Evolutionary conservation across 2,329 filamentous ascomycete genomes (phyloP).

Genomic region (Aspergillus ruber): DNA sequence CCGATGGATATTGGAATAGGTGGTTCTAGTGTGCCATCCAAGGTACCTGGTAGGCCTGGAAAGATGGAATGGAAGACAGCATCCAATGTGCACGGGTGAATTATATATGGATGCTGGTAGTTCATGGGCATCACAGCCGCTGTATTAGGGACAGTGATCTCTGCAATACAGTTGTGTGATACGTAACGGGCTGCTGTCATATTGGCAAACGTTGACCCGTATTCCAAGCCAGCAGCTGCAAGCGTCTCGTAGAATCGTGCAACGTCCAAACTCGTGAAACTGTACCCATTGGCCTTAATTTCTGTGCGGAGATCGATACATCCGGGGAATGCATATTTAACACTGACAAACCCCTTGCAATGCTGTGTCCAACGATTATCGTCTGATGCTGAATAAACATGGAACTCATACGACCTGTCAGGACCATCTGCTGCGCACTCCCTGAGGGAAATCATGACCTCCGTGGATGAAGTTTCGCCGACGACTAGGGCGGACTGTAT

Average conservation of each 20-base stretch:
- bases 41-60: constrained; percentile 8
- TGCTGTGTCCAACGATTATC: constrained; percentile 21
- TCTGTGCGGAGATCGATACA: too few relatives aligned
- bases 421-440: neutral
- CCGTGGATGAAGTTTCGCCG: constrained; percentile 9
- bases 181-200: constrained; percentile 10
- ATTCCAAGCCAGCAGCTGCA: constrained; percentile 18
- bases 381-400: constrained; percentile 14
- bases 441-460: constrained; percentile 11
- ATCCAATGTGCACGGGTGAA: constrained; percentile 29
- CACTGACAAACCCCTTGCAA: constrained; percentile 13
- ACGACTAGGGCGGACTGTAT: constrained; percentile 20
- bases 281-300: too few relatives aligned
- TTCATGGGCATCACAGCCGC: constrained; percentile 20
- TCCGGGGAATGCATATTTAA: neutral
- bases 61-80: constrained; percentile 25
- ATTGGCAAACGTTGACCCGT: constrained; percentile 24
- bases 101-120: constrained; percentile 18
- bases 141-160: constrained; percentile 21
- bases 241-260: constrained; percentile 20
- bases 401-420: constrained; percentile 11
- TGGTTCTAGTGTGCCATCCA: constrained; percentile 7
- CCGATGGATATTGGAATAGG: constrained; percentile 18
- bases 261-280: constrained; percentile 9
- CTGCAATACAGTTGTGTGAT: constrained; percentile 9